phyloP scores from a whole-genome alignment of 2,329 filamentous ascomycete genomes.

The Aspergillus nomiae region DNA sequence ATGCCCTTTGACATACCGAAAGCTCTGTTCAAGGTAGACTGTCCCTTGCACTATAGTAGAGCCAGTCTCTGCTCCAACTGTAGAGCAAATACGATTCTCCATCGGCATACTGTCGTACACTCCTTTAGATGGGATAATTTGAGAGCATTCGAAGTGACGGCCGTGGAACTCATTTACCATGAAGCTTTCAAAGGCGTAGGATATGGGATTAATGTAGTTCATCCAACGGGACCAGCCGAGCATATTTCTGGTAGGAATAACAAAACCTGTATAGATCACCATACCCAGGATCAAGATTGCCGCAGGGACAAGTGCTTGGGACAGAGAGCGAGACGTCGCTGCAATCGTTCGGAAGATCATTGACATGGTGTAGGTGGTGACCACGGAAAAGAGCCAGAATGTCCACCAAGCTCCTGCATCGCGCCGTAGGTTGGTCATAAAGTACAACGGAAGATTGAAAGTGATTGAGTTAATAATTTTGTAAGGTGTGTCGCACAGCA shows the following conservation, averaged over 20 bases:
- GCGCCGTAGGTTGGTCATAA: constrained; percentile 79
- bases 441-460: constrained; percentile 83
- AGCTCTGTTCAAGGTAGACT: constrained; percentile 56
- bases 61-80: constrained; percentile 61
- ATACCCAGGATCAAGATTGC: constrained; percentile 50
- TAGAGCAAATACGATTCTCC: constrained; percentile 57
- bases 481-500: constrained; percentile 83
- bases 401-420: constrained; percentile 80
- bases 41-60: constrained; percentile 58
- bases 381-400: constrained; percentile 76
- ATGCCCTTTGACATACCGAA: constrained; percentile 60
- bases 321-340: constrained; percentile 69
- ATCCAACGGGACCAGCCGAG: constrained; percentile 81
- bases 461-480: constrained; percentile 73
- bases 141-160: constrained; percentile 58
- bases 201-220: constrained; percentile 76
- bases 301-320: constrained; percentile 59
- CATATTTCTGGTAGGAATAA: constrained; percentile 61
- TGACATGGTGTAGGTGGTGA: constrained; percentile 75
- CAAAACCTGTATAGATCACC: constrained; percentile 54
- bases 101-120: constrained; percentile 38
- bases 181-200: constrained; percentile 77
- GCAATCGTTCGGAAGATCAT: constrained; percentile 84
- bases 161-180: constrained; percentile 81
- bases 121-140: constrained; percentile 45